phyloP scores from a whole-genome alignment of 2,329 filamentous ascomycete species.

The Metarhizium brunneum region DNA sequence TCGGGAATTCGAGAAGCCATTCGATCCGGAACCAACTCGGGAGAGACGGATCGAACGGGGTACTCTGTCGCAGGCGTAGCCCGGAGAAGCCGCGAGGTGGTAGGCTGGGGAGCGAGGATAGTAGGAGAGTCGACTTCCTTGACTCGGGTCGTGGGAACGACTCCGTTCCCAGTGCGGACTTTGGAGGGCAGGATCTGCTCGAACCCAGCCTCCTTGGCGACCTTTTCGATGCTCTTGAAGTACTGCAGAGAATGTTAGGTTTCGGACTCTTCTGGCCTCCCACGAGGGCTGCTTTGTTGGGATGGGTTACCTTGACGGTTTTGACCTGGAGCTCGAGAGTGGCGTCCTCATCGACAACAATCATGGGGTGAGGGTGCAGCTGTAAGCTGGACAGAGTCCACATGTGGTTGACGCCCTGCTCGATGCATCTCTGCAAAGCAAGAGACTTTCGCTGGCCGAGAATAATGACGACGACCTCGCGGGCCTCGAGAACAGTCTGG shows the following conservation, averaged over 20 bases:
- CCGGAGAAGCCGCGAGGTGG: constrained; percentile 44
- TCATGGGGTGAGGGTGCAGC: constrained; percentile 70
- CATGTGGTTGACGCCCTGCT: constrained; percentile 81
- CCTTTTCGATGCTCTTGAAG: constrained; percentile 62
- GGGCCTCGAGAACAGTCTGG: constrained; percentile 70
- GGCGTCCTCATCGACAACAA: constrained; percentile 75
- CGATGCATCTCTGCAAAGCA: constrained; percentile 71
- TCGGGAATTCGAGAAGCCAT: constrained; percentile 50
- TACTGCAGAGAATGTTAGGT: constrained; percentile 33
- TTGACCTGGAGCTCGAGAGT: constrained; percentile 65
- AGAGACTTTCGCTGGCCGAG: constrained; percentile 73
- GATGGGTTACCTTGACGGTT: constrained; percentile 48
- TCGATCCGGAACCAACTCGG: constrained; percentile 52
- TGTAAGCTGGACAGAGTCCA: constrained; percentile 80
- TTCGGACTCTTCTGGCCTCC: not conserved
- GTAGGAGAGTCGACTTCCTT: constrained; percentile 34
- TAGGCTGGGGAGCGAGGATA: constrained; percentile 44
- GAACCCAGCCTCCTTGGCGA: constrained; percentile 47
- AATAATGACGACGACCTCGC: constrained; percentile 76
- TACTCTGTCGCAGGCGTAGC: constrained; percentile 46
- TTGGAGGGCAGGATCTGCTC: constrained; percentile 48
- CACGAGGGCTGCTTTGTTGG: not conserved
- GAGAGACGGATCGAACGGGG: constrained; percentile 44
- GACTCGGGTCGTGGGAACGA: constrained; percentile 29
- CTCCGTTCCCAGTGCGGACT: constrained; percentile 42